Conservation (phyloP, 2,329 filamentous ascomycete genomes). For the Remersonia thermophila region DNA sequence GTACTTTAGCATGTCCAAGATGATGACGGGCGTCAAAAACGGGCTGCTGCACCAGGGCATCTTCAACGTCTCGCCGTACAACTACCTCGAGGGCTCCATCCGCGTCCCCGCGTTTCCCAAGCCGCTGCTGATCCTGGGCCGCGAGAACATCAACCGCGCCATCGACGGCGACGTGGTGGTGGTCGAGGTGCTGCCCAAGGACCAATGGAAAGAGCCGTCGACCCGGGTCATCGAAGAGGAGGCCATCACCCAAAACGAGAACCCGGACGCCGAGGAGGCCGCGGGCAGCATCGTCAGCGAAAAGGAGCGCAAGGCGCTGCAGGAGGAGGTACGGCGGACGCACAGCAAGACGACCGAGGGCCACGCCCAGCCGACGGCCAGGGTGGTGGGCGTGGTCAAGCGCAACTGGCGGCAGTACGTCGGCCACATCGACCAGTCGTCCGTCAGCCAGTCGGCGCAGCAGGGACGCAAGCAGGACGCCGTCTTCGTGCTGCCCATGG, state of each 20-base stretch:
- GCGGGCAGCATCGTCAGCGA: constrained; percentile 66
- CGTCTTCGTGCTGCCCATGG: constrained; percentile 94
- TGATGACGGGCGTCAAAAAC: constrained; percentile 86
- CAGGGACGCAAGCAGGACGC: constrained; percentile 79
- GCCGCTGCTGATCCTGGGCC: constrained; percentile 71
- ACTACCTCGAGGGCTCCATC: constrained; percentile 89
- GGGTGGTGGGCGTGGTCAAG: constrained; percentile 83
- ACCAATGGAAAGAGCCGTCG: constrained; percentile 94
- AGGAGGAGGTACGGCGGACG: constrained; percentile 80
- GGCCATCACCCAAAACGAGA: constrained; percentile 81
- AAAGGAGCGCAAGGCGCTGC: constrained; percentile 71
- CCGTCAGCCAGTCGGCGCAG: constrained; percentile 58
- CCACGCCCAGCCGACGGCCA: constrained; percentile 77
- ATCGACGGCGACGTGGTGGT: constrained; percentile 89
- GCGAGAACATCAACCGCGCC: constrained; percentile 91
- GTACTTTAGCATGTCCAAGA: constrained; percentile 76
- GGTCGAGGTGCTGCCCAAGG: constrained; percentile 81
- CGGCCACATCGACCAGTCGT: constrained; percentile 82
- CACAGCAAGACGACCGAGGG: constrained; percentile 68
- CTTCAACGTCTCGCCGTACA: constrained; percentile 95
- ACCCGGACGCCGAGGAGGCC: constrained; percentile 69
- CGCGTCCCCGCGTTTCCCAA: constrained; percentile 85
- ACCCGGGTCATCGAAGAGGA: constrained; percentile 95
- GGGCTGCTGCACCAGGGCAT: constrained; percentile 86
- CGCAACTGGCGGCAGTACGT: constrained; percentile 98